Conservation (phyloP, 2,329 filamentous ascomycete species). For the Amesomyces nigricolor region DNA sequence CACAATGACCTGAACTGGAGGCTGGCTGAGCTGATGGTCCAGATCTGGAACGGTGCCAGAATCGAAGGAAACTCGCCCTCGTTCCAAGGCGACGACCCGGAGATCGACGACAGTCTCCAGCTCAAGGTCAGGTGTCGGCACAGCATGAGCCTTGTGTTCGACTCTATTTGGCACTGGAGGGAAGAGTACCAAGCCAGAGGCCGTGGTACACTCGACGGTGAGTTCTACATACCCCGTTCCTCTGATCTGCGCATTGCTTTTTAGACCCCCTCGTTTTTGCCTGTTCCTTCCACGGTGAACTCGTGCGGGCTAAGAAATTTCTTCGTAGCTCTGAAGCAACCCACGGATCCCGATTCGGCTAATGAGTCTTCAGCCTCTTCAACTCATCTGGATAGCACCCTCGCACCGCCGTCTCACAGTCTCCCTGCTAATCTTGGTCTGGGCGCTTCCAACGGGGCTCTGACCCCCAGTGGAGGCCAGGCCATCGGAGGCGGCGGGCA, state of each 20-base stretch:
- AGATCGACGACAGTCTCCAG: conserved; percentile 66
- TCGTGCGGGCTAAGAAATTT: conserved; percentile 33
- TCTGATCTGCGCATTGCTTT: background rate
- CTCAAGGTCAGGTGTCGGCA: conserved; percentile 78
- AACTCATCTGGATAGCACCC: conserved; percentile 57
- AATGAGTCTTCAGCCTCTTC: conserved; percentile 67
- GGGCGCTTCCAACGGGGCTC: conserved; percentile 42
- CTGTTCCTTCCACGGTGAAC: conserved; percentile 22
- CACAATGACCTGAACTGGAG: conserved; percentile 76
- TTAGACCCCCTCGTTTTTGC: conserved; percentile 10
- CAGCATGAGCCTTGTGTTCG: conserved; percentile 80
- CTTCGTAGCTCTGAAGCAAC: conserved; percentile 68
- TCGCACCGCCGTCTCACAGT: conserved; percentile 45
- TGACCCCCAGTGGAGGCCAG: conserved; percentile 47
- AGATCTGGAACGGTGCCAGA: conserved; percentile 73
- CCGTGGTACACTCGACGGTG: conserved; percentile 65
- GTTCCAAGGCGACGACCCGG: conserved; percentile 46
- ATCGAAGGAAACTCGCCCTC: conserved; percentile 44
- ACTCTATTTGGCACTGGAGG: conserved; percentile 81
- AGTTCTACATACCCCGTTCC: conserved; percentile 29
- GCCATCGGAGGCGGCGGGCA: conserved; percentile 38
- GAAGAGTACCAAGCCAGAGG: conserved; percentile 70
- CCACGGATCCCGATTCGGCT: conserved; percentile 76
- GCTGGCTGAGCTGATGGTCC: conserved; percentile 77
- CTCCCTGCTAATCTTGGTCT: conserved; percentile 46